phyloP scores from a whole-genome alignment of 1,284 basidiomycete species.

The Kalmanozyma brasiliensis region DNA sequence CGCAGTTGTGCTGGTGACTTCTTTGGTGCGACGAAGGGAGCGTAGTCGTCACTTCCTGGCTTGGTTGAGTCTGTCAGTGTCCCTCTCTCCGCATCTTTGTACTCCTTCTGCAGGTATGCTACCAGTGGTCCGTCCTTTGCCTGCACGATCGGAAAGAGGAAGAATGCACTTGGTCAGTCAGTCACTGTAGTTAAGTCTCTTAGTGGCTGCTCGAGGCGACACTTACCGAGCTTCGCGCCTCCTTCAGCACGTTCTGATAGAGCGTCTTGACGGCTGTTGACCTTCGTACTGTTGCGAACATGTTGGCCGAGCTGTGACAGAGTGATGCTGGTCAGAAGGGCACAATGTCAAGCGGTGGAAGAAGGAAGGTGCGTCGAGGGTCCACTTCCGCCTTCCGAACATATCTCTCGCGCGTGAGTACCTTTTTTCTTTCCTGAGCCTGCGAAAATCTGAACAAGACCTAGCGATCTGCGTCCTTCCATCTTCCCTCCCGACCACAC shows the following conservation, averaged over 20 bases:
- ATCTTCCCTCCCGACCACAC: constrained; percentile 15
- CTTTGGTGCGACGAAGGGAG: constrained; percentile 24
- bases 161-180: not conserved
- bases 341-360: not conserved
- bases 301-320: constrained; percentile 4
- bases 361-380: constrained; percentile 2
- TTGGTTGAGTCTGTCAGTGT: not conserved
- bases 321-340: too few relatives aligned
- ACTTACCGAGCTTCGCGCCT: constrained; percentile 33
- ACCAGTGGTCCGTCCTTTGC: constrained; percentile 36
- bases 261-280: constrained; percentile 26
- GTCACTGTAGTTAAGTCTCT: not conserved
- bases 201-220: constrained; percentile 5
- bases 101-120: constrained; percentile 31
- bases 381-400: constrained; percentile 31
- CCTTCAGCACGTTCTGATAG: constrained; percentile 32
- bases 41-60: constrained; percentile 14
- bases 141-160: constrained; percentile 1
- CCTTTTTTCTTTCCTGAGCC: not conserved
- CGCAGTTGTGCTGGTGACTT: constrained; percentile 31
- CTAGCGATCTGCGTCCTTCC: not conserved
- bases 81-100: constrained; percentile 12
- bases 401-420: constrained; percentile 21
- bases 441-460: not conserved
- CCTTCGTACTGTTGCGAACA: constrained; percentile 32